Evolutionary conservation across 495 filamentous ascomycete species (phyloP), one percentile per base, ranked within the genome.

Genomic region (Hypoxylon trugodes): DNA sequence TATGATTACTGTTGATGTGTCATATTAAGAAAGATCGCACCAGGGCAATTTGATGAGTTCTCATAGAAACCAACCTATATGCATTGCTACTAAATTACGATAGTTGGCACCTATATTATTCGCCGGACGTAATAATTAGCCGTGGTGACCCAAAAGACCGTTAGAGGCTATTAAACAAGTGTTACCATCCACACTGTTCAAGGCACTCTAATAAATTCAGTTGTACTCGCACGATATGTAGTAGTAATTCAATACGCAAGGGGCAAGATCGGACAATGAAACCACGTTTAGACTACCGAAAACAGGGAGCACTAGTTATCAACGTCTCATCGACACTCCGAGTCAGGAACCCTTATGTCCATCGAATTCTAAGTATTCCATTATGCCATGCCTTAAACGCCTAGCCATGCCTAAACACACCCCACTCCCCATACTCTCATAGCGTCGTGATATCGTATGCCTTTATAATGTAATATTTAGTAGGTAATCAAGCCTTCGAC

Each of bases 331-430:
- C 19, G 26, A 36, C 19, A 43, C 35, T 25, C 15, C 40, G 45
- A 41, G 46, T 66, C 28, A 15, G 35, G 50, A 33, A 3, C 15
- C 28, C 25, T 38, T 38, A 28, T 25, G 18, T 49, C 19, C 33
- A n/a, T n/a, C 19, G 33, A 46, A 41, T 55, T 50, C 38, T 42
- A 42, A 52, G 57, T 45, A 58, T 32, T 10, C 53, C 41, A 47
- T 54, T 19, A n/a, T 18, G 28, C 52, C 47, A 38, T 61, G 13
- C 48, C 63, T 22, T 28, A 10, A 53, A 59, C 53, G 53, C 61
- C 46, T 37, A 41, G 22, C 35, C 15, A 45, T 30, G 10, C 28
- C 28, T 18, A 47, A 48, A n/a, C n/a, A 25, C 24, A 18, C 9
- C 18, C n/a, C n/a, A 22, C 16, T 51, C 40, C 42, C 15, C 25